A percentile compares a stretch with the other conserved stretches of the same genome.
These are phyloP conservation scores for Ceratobasidium sp. DNA, from an alignment of 1,284 basidiomycete genomes.

Conservation along the genomic window DNA sequence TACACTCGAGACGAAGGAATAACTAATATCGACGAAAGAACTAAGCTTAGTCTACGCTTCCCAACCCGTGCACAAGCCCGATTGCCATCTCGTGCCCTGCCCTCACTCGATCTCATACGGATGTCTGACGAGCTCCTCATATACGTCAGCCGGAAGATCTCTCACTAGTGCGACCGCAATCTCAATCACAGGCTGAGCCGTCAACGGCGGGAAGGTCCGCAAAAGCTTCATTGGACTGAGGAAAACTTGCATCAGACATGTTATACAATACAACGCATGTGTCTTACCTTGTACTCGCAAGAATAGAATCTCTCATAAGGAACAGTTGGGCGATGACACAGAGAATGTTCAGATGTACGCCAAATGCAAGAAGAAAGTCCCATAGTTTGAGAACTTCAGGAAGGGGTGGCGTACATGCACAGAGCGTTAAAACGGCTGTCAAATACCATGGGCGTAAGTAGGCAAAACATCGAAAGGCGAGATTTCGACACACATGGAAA, in stretches of 20 bases:
- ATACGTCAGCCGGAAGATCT: conserved; percentile 87
- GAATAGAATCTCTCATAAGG: conserved; percentile 87
- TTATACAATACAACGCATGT: neutral
- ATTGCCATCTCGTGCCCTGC: no score
- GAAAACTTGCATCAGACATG: neutral
- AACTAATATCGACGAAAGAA: no score
- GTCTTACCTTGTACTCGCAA: conserved; percentile 79
- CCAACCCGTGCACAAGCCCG: no score
- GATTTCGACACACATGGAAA: conserved; percentile 90
- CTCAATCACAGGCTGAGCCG: conserved; percentile 86
- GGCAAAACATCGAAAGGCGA: no score
- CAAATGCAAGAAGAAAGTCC: conserved; percentile 97
- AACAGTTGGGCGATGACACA: conserved; percentile 95
- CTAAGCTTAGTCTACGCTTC: no score
- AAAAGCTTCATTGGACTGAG: conserved; percentile 91
- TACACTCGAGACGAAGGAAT: no score
- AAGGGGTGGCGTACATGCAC: conserved; percentile 94
- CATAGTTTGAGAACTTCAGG: conserved; percentile 93
- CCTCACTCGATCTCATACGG: conserved; percentile 70
- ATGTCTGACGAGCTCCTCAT: conserved; percentile 88
- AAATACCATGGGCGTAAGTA: no score
- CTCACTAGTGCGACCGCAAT: conserved; percentile 93
- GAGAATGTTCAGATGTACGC: conserved; percentile 93
- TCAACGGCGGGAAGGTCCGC: conserved; percentile 91
- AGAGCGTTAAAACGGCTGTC: conserved; percentile 89